phyloP scores from a whole-genome alignment of 257 asterid species.

The Ilex aquifolium region DNA sequence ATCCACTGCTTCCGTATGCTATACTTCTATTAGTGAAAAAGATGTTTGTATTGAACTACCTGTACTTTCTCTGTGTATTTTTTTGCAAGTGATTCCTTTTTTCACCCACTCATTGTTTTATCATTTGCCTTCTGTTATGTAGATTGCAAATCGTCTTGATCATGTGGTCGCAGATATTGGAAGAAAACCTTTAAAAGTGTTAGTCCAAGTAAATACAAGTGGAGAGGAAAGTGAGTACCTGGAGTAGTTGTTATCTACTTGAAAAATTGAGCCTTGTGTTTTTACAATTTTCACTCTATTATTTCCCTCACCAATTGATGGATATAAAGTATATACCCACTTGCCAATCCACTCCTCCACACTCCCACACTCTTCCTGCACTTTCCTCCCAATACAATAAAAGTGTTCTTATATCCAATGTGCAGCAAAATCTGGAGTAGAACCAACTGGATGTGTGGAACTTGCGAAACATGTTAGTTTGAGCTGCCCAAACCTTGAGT shows the following conservation, averaged over 20 bases:
- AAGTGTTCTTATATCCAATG: conserved; percentile 6
- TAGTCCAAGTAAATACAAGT: conserved; percentile 94
- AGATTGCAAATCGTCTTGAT: conserved; percentile 87
- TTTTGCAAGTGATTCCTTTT: too few relatives aligned
- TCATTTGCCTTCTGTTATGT: neutral
- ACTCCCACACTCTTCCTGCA: neutral
- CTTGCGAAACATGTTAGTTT: conserved; percentile 58
- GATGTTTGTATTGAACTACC: too few relatives aligned
- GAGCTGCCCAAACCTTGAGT: conserved; percentile 80
- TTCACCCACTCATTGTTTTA: neutral
- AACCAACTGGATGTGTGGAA: conserved; percentile 63
- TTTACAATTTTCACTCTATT: neutral
- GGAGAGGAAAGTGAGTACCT: conserved; percentile 94
- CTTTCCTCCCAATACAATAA: neutral
- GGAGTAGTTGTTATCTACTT: conserved; percentile 21
- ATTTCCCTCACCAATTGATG: neutral
- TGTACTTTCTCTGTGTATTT: too few relatives aligned
- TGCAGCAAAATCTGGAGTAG: conserved; percentile 91
- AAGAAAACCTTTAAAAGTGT: conserved; percentile 78
- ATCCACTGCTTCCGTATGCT: too few relatives aligned
- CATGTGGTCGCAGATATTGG: conserved; percentile 67
- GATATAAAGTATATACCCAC: neutral
- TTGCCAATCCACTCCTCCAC: neutral
- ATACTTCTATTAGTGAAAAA: too few relatives aligned
- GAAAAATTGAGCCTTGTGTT: neutral